A percentile compares a stretch with the other conserved stretches of the same genome.
Conservation (phyloP, 768 basidiomycete species). For the Podaxis carcinomalis region DNA sequence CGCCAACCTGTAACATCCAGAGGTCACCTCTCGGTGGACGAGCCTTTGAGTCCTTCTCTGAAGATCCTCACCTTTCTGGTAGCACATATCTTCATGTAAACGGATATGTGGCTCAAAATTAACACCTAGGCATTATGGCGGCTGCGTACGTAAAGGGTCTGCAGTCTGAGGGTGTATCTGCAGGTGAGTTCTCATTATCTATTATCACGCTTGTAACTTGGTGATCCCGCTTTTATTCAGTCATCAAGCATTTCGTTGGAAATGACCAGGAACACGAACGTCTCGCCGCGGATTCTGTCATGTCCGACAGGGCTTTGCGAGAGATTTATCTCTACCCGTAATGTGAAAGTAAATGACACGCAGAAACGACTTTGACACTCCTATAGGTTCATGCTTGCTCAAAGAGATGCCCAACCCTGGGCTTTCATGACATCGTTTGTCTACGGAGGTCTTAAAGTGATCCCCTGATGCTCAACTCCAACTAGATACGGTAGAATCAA, state of each 20-base stretch:
- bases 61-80: constrained; percentile 68
- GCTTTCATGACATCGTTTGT: constrained; percentile 65
- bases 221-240: constrained; percentile 17
- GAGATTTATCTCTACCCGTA: constrained; percentile 73
- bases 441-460: background rate
- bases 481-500: constrained; percentile 69
- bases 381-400: constrained; percentile 64
- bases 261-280: constrained; percentile 77
- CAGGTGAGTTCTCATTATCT: constrained; percentile 31
- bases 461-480: background rate
- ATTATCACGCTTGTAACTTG: background rate
- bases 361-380: constrained; percentile 1
- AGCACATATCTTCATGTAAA: background rate
- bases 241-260: constrained; percentile 71
- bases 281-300: constrained; percentile 56
- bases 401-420: constrained; percentile 55
- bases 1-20: constrained; percentile 75
- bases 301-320: constrained; percentile 62
- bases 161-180: constrained; percentile 60
- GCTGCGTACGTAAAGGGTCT: constrained; percentile 68
- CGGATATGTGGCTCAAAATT: background rate
- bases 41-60: constrained; percentile 69
- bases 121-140: constrained; percentile 44
- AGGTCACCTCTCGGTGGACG: constrained; percentile 58
- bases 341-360: constrained; percentile 16